Base-by-base conservation (phyloP, 2,329 filamentous ascomycete genomes). In the Colletotrichum spinosum region DNA sequence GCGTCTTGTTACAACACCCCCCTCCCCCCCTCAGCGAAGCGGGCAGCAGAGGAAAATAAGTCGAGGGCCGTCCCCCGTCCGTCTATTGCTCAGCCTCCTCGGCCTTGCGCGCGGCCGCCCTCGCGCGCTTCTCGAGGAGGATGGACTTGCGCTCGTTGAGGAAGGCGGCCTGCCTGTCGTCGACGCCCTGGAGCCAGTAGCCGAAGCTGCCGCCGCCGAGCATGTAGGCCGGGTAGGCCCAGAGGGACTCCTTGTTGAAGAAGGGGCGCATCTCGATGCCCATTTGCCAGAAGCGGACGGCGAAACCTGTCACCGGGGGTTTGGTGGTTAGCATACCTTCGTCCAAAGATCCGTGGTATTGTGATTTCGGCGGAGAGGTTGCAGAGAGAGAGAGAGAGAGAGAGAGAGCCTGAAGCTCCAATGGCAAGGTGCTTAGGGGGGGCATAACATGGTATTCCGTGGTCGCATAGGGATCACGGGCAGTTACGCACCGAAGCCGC, bases 261-360 rank as follows among this genome's bases (percentile, higher is more conserved):
- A 97, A 90, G 56, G 95, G 96, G 69, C 94, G 93, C 94, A 97
- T 97, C 84, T 99, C 94, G 78, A 99, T 96, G 76, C 95, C 96
- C 78, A 99, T 90, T 81, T 98, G 96, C 93, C 94, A 97, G 80
- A 96, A 88, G 73, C 95, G 92, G 76, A 94, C 91, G 76, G 92
- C 94, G 74, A 97, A 82, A 85, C 96, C 96, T 99, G 73, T 65
- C 33, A 25, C 25, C 25, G 8, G 48, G 39, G 51, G n/a, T 10
- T n/a, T 5, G 35, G 34, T 44, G 54, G 63, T 74, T 68, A 78
- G 73, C 56, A 44, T 34, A 12, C 3, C 38, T 25, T 44, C 15
- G 33, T 37, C 51, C 35, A 15, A 17, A 38, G 45, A 15, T 55
- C 33, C 42, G 25, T 25, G 25, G 25, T 4, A 25, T 25, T 25